Base-by-base conservation (phyloP, 1,139 yeast genomes). In the Zhuliangozyma parablackwelliae region DNA sequence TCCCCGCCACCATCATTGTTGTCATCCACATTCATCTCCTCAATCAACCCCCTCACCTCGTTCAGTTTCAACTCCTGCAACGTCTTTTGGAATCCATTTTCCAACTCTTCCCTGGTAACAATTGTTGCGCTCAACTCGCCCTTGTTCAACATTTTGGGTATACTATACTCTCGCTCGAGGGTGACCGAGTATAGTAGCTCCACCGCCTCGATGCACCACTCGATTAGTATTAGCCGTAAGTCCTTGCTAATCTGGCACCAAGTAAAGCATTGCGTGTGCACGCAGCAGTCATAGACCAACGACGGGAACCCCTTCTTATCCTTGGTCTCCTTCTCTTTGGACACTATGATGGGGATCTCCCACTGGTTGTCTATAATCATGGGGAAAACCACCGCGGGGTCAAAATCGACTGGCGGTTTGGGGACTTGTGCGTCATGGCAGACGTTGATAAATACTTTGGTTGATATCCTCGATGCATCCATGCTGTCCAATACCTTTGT, bases 301-400 rank as follows among this genome's bases (percentile, higher is more conserved):
- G 88, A 77, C 12, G 66, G 60, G 8, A 65, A 62, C 1, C 94
- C 95, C 49, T 80, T 80, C 55, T 87, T 87, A 52, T 89, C 96
- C 12, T 45, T 57, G 29, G 74, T 81, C 12, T 80, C 56, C 39
- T 72, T 59, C 38, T 73, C 74, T 0, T 68, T 63, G 0, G 90
- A 79, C 0, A 86, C 76, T 1, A 84, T 72, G 8, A 88, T 77
- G 1, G 96, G 96, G 3, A 88, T 82, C 43, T 84, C 90, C 95
- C 96, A 88, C 50, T 80, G 70, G 48, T 82, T 81, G 30, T 79
- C 79, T 56, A 81, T 77, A 23, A 86, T 82, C 38, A 79, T 57
- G 1, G 85, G 80, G 48, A 80, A 80, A 6, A 86, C 79, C 2
- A 67, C 58, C 26, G 63, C 69, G 2, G 90, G 79, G 30, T 71